Percentiles rank a stretch among this genome's conserved stretches.
phyloP scores from a whole-genome alignment of 1,284 basidiomycete genomes.

The Psilocybe mexicana region DNA sequence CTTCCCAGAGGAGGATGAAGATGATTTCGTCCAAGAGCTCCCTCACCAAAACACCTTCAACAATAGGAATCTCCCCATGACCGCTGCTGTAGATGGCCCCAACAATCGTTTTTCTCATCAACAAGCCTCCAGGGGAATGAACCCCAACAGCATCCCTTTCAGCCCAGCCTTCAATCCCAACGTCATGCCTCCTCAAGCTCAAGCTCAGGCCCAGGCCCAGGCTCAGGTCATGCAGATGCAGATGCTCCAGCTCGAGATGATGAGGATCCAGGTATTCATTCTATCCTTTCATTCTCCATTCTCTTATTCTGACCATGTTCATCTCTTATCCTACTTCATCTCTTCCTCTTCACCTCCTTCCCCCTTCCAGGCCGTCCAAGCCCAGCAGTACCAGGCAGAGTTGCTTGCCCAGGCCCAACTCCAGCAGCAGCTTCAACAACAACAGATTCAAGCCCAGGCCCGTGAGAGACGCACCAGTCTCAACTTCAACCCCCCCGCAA shows the following conservation, averaged over 20 bases:
- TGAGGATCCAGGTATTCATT: slow-evolving; percentile 66
- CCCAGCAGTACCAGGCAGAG: slow-evolving; percentile 51
- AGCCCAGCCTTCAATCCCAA: slow-evolving; percentile 47
- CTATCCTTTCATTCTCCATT: slow-evolving; percentile 8
- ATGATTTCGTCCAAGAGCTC: slow-evolving; percentile 59
- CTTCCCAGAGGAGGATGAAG: slow-evolving; percentile 55
- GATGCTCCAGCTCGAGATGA: slow-evolving; percentile 78
- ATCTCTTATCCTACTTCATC: slow-evolving; percentile 14
- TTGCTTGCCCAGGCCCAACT: slow-evolving; percentile 61
- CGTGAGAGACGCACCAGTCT: slow-evolving; percentile 47
- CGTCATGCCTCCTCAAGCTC: slow-evolving; percentile 40
- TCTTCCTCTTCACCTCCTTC: no score
- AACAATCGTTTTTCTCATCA: slow-evolving; percentile 66
- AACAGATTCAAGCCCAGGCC: slow-evolving; percentile 48
- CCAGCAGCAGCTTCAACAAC: slow-evolving; percentile 59
- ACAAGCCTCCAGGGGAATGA: slow-evolving; percentile 53
- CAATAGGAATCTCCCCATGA: slow-evolving; percentile 53
- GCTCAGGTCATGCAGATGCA: slow-evolving; percentile 61
- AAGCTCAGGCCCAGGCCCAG: slow-evolving; percentile 37
- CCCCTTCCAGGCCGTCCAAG: slow-evolving; percentile 42
- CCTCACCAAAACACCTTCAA: slow-evolving; percentile 47
- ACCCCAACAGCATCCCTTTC: slow-evolving; percentile 59
- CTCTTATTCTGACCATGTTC: slow-evolving; percentile 10
- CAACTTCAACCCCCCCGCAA: slow-evolving; percentile 60
- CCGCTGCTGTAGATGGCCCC: slow-evolving; percentile 67